These are phyloP conservation scores for Pezicula neosporulosa DNA, from an alignment of 2,329 filamentous ascomycete species.

Conservation along the genomic window DNA sequence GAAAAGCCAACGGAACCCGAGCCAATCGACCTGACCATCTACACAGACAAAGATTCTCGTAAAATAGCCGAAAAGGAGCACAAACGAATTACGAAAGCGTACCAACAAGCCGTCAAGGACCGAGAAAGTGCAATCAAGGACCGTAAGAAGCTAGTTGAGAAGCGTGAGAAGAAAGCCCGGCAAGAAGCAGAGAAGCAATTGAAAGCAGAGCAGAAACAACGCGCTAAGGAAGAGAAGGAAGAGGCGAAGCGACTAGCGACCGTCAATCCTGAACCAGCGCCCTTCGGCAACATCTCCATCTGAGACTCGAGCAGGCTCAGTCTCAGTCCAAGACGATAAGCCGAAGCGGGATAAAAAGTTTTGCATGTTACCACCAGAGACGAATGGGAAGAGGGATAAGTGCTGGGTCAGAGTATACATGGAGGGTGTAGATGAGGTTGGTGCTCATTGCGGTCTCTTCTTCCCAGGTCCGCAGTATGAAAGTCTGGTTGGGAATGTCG, in stretches of 20 bases:
- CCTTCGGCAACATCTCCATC: not conserved
- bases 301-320: slow-evolving; percentile 11
- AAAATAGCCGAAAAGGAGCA: slow-evolving; percentile 69
- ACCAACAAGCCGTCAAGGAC: slow-evolving; percentile 64
- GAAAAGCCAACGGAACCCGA: slow-evolving; percentile 50
- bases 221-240: slow-evolving; percentile 28
- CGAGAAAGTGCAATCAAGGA: slow-evolving; percentile 62
- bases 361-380: slow-evolving; percentile 64
- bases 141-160: slow-evolving; percentile 56
- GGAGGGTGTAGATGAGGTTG: slow-evolving; percentile 80
- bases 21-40: slow-evolving; percentile 53
- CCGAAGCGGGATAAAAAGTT: slow-evolving; percentile 56
- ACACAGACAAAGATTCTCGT: slow-evolving; percentile 60
- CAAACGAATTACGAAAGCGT: slow-evolving; percentile 57
- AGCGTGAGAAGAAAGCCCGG: slow-evolving; percentile 39
- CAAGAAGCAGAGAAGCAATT: slow-evolving; percentile 35
- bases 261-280: slow-evolving; percentile 11
- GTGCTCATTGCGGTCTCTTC: slow-evolving; percentile 81
- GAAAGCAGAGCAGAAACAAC: slow-evolving; percentile 26
- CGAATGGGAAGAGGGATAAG: slow-evolving; percentile 55
- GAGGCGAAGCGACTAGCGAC: slow-evolving; percentile 20
- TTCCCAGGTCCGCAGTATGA: slow-evolving; percentile 72
- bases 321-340: slow-evolving; percentile 18
- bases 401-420: slow-evolving; percentile 80
- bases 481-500: slow-evolving; percentile 71